Percentiles rank a stretch among this genome's conserved stretches.
phyloP scores from a whole-genome alignment of 805 yeast genomes.

The Kluyveromyces siamensis region DNA sequence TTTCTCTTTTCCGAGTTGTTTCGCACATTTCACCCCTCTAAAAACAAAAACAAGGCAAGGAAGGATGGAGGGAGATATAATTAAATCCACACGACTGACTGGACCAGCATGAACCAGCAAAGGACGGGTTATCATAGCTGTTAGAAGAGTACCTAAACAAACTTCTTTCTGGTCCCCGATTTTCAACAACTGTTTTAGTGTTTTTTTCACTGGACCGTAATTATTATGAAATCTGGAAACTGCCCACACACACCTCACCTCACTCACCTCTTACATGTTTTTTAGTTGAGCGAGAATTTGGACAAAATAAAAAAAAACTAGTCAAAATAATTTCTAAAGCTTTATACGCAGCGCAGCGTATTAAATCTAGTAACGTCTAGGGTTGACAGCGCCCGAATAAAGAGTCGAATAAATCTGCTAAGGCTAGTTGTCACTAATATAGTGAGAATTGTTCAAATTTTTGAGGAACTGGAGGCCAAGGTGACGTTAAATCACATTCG shows the following conservation, averaged over 20 bases:
- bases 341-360: neutral
- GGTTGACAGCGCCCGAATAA: neutral
- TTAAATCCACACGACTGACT: neutral
- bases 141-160: no score
- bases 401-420: neutral
- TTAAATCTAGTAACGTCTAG: neutral
- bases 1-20: neutral
- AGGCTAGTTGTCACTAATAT: neutral
- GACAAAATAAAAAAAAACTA: no score
- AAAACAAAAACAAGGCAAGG: slow-evolving; percentile 4
- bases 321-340: no score
- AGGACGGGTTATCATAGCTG: neutral
- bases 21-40: neutral
- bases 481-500: neutral
- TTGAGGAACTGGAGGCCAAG: neutral
- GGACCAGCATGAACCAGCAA: neutral
- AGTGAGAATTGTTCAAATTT: neutral
- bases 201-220: neutral
- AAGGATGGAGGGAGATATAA: no score
- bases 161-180: no score
- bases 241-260: no score
- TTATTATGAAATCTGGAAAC: neutral
- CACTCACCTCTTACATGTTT: no score
- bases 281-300: no score
- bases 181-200: no score